A percentile compares a stretch with the other conserved stretches of the same genome.
These are phyloP conservation scores for Naegleria gruberi DNA, from an alignment of 208 protist species.

Conservation along the genomic window DNA sequence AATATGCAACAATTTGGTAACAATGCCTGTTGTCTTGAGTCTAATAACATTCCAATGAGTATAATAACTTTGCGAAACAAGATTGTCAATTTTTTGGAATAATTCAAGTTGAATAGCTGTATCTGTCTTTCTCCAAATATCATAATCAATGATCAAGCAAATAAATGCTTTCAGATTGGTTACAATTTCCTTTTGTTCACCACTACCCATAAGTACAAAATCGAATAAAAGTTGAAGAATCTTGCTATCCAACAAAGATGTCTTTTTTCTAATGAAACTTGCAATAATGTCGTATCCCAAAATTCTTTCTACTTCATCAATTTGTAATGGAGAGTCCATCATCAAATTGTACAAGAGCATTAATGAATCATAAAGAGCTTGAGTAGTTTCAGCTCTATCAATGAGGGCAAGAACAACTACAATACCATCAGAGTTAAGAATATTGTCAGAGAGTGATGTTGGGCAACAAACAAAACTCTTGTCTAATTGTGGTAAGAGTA, in stretches of 20 bases:
- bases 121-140: conserved; percentile 3
- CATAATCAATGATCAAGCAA: conserved; percentile 4
- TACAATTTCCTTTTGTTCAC: background rate
- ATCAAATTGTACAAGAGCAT: background rate
- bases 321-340: background rate
- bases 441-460: background rate
- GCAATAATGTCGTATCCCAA: background rate
- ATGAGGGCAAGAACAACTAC: background rate
- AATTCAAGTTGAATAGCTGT: background rate
- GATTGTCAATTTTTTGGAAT: background rate
- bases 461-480: background rate
- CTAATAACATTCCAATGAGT: conserved; percentile 1
- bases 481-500: background rate
- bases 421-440: background rate
- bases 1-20: background rate
- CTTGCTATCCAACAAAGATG: background rate
- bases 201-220: background rate
- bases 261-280: background rate
- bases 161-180: conserved; percentile 7
- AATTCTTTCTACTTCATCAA: conserved; percentile 3
- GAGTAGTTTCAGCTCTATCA: background rate
- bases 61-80: background rate
- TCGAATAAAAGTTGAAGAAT: background rate
- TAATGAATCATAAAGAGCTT: background rate
- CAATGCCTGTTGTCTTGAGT: background rate